Conservation (phyloP, 2,329 filamentous ascomycete genomes). For the Penicillium sp. region DNA sequence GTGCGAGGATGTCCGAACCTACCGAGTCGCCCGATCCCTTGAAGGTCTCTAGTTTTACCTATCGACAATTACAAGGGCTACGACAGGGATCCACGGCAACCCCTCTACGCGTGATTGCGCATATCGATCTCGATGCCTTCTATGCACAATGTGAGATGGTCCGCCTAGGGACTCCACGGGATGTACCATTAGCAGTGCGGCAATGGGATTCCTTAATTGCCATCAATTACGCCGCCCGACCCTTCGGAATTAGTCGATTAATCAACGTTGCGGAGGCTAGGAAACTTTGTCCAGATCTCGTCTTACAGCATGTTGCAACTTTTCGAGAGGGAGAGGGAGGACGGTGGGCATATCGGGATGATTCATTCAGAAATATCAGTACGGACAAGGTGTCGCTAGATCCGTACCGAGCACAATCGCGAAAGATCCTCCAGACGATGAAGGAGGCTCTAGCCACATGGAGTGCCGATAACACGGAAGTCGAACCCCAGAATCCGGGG, state of each 20-base stretch:
- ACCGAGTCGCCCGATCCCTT: conserved; percentile 25
- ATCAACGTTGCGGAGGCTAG: conserved; percentile 76
- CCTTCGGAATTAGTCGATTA: conserved; percentile 75
- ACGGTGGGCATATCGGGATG: conserved; percentile 85
- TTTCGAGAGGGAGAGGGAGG: conserved; percentile 84
- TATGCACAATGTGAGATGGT: conserved; percentile 97
- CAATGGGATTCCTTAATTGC: conserved; percentile 96
- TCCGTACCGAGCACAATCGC: conserved; percentile 81
- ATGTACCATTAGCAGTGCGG: conserved; percentile 84
- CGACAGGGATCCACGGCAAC: conserved; percentile 67
- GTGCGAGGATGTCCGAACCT: conserved; percentile 45
- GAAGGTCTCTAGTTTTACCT: conserved; percentile 71
- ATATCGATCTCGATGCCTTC: conserved; percentile 95
- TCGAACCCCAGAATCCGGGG: conserved; percentile 19
- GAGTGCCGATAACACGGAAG: conserved; percentile 24
- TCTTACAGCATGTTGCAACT: conserved; percentile 89
- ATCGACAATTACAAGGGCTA: conserved; percentile 75
- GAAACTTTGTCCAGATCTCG: conserved; percentile 79
- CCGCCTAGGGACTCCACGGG: conserved; percentile 69
- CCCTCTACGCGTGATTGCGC: conserved; percentile 81
- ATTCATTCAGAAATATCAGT: conserved; percentile 73
- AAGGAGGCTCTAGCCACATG: conserved; percentile 65
- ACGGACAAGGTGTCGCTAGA: conserved; percentile 94
- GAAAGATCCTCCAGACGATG: conserved; percentile 75
- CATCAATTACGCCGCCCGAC: conserved; percentile 88